Conservation (phyloP, 345 rosid species). For the Nasturtium officinale region DNA sequence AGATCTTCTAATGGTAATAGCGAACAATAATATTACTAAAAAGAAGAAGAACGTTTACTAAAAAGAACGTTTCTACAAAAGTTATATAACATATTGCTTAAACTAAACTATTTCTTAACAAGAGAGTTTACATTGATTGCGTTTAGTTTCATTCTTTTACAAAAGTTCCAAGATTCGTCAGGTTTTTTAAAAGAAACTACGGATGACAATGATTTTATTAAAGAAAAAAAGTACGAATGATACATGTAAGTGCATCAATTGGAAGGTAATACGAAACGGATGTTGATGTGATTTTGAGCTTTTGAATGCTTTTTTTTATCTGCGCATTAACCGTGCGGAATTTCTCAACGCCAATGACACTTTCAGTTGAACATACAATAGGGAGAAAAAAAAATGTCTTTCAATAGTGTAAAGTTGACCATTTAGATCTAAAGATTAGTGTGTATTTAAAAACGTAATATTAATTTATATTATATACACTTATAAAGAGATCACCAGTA, state of each 20-base stretch:
- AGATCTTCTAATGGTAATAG: not conserved
- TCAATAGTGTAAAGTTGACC: too few species aligned
- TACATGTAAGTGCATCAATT: constrained; percentile 16
- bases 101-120: not conserved
- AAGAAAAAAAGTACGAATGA: not conserved
- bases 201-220: too few species aligned
- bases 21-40: not conserved
- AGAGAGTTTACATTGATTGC: not conserved
- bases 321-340: constrained; percentile 42
- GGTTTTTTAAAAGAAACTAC: too few species aligned
- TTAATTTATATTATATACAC: too few species aligned
- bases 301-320: constrained; percentile 26
- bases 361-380: not conserved
- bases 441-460: too few species aligned
- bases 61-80: not conserved
- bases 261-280: constrained; percentile 21
- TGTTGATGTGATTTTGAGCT: constrained; percentile 27
- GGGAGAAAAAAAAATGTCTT: too few species aligned
- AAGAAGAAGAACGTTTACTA: not conserved
- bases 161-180: not conserved
- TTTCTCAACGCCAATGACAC: constrained; percentile 28
- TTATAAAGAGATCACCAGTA: too few species aligned
- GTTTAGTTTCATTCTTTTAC: not conserved
- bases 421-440: too few species aligned
- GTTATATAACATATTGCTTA: not conserved